Evolutionary conservation across 2,329 filamentous ascomycete species (phyloP).

Genomic region (Botrytis elliptica): DNA sequence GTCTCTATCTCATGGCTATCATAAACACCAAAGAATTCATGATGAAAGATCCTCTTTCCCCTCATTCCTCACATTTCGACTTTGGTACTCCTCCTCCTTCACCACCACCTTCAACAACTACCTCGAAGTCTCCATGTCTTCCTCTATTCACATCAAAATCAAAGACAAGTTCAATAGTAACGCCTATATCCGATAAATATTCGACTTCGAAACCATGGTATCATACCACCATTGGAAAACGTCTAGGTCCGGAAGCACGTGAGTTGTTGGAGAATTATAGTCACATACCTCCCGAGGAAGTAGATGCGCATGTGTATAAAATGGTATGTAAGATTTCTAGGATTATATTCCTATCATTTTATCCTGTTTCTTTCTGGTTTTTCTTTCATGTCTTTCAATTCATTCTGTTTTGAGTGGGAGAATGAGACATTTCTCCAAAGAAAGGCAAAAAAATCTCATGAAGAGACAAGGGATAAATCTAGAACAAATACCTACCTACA

Average conservation of each 20-base stretch:
- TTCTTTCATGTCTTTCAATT: not conserved
- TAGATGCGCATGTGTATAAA: slow-evolving; percentile 28
- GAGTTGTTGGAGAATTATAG: slow-evolving; percentile 29
- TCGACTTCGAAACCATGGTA: slow-evolving; percentile 19
- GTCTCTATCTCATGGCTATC: not conserved
- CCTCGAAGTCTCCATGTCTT: not conserved
- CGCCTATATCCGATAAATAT: not conserved
- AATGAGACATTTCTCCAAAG: not conserved
- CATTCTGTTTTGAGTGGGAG: not conserved
- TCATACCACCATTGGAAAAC: slow-evolving; percentile 4
- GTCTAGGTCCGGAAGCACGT: slow-evolving; percentile 19
- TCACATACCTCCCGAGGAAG: slow-evolving; percentile 23
- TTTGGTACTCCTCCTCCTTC: slow-evolving; percentile 3
- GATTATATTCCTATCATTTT: too few species aligned
- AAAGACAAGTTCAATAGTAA: not conserved
- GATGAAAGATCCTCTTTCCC: not conserved
- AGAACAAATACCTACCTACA: not conserved
- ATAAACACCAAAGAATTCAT: not conserved
- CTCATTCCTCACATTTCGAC: not conserved
- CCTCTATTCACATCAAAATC: not conserved
- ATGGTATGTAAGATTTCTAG: slow-evolving; percentile 20
- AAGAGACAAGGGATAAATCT: not conserved
- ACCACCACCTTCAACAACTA: not conserved
- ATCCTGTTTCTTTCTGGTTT: not conserved
- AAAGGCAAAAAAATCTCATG: not conserved